Evolutionary conservation across 352 stramenopile species (phyloP), one percentile per base, ranked within the genome.

Genomic region (Aphanomyces astaci): DNA sequence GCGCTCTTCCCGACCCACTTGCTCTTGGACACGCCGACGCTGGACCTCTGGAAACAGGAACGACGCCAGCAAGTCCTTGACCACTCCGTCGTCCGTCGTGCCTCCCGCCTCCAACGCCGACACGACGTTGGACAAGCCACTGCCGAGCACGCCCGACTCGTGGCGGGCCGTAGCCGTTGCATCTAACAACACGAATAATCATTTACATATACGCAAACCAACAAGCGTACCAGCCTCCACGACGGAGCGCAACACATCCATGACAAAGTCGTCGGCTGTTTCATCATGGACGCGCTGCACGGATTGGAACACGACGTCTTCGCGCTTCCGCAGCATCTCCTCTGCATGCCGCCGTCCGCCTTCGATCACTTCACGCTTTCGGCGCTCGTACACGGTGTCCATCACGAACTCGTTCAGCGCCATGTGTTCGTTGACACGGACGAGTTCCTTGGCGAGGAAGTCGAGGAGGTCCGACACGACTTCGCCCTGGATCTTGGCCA

Each of bases 361-460:
- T 76, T 97, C 90, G 63, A 92, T 80, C 27, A 92, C 79, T 67
- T 97, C 90, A 15, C 86, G 79, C 17, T 77, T 73, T 5, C 84
- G 78, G 3, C 90, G 83, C 60, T 89, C 76, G 48, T 90, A 80
- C 4, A 77, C 72, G 4, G 89, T 88, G 7, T 76, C 76, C 10
- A 75, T 74, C n/a, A 95, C 88, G 59, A 96, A 84, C 39, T 76
- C 77, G 28, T 78, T 73, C 66, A 96, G 76, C 63, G 80, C 83
- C n/a, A 80, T 78, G n/a, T 95, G 76, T 62, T 96, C 77, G 39
- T 86, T 79, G 1, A 81, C 78, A 19, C 88, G 77, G 31, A 88
- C 88, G 13, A 96, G 81, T 57, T 96, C 89, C 68, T 96, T 96
- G 59, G 89, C 80, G 31, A 97, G 76, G n/a, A 89, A 82, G 66